Base-by-base conservation (phyloP, 2,329 filamentous ascomycete genomes). In the Monosporascus sp. region DNA sequence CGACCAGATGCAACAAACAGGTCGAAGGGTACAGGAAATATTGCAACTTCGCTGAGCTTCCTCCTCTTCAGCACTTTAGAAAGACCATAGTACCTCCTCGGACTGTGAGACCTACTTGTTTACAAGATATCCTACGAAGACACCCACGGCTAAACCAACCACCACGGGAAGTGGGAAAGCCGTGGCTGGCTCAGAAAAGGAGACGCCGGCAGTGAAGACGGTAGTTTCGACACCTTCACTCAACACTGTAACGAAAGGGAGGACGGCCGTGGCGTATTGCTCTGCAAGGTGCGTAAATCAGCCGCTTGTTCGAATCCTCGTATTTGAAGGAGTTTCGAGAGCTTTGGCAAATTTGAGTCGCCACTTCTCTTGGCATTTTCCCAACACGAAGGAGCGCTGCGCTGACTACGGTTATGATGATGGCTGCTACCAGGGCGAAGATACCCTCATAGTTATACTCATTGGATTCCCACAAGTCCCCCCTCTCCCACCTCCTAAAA, bases 311-410 rank as follows among this genome's bases (percentile, higher is more conserved):
- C 52, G 48, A 16, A 72, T 72, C 16, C 80, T 75, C 17, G 79
- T 75, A 41, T 68, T 69, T 54, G 76, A 58, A 11, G 78, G 74
- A 1, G 65, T 67, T 60, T 88, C 83, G 31, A 94, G 72, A 2
- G 88, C 83, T 62, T 82, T 82, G 19, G 86, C 82, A 24, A 96
- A 82, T 81, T 94, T 94, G 63, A 87, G 75, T n/a, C 85, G 82
- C 91, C 91, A 96, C 72, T 94, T 94, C 57, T 88, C 85, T 68
- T 91, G 88, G 88, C 69, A 94, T 81, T 71, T 93, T 94, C 56
- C 85, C 87, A 52, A 96, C 81, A 26, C 91, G 86, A 7, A 96
- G 82, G 31, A 96, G 81, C 5, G 88, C 90, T 34, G 85, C 86
- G 27, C 91, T 91, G 76, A 95, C 87, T 56, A 91, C 62, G 37